Base-by-base conservation (phyloP, 768 basidiomycete genomes). In the Royoungia palumana region DNA sequence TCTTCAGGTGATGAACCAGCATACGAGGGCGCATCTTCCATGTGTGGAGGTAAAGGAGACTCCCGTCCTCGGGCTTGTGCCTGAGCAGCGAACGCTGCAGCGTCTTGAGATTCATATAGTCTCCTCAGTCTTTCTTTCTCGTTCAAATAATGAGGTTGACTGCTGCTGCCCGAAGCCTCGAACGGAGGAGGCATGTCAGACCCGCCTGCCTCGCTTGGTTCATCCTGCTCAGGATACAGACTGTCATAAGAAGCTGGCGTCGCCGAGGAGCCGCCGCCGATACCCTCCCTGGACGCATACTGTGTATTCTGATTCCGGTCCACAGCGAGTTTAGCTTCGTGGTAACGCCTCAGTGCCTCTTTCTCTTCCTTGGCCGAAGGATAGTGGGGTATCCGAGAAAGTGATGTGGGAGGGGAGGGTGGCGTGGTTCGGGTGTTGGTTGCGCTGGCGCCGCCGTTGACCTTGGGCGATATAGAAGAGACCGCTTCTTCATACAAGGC, bases 301-400 rank as follows among this genome's bases (percentile, higher is more conserved):
- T 67, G 64, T 5, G 53, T 62, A 37, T 66, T 64, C 49, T 87
- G 84, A 4, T 73, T 78, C 17, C 80, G 75, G 36, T 80, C 80
- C 14, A 89, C 87, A 6, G 88, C 87, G 40, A 72, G 71, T 61
- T 81, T 87, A 0, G 88, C 88, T 43, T 87, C 80, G 25, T 84
- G 74, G 60, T 87, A 91, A 50, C 81, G 72, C 54, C 63, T 73
- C 47, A 89, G 60, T 20, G 83, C 83, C 3, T 79, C 84, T 61
- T 90, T 90, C 67, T 91, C 89, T 60, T 87, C 77, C 51, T 82
- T 83, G 0, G 87, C 87, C 17, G 81, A 79, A 28, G 70, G 67
- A 57, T 80, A 86, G 25, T 76, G 75, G 25, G 80, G 77, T 4
- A 73, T 61, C 3, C 60, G 51, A 6, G 63, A 49, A 32, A 56